Conservation (phyloP, 768 basidiomycete species). For the Melanogaster broomeanus region DNA sequence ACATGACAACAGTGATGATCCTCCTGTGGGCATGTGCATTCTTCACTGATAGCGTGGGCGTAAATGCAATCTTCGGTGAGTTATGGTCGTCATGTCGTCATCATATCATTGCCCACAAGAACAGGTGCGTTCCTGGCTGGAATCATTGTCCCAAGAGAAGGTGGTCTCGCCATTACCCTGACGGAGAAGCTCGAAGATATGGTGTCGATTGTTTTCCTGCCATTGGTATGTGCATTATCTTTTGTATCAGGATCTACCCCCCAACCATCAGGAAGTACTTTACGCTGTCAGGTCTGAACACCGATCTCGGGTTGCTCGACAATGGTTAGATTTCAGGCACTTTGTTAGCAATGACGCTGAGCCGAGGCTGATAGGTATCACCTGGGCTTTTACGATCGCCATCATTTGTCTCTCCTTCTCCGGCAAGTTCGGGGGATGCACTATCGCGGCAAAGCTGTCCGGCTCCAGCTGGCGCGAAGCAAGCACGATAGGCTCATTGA, state of each 20-base stretch:
- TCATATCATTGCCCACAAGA: background rate
- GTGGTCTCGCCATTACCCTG: conserved; percentile 82
- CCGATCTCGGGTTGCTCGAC: conserved; percentile 83
- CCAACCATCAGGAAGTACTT: conserved; percentile 66
- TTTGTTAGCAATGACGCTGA: background rate
- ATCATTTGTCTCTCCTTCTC: conserved; percentile 77
- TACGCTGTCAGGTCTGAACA: conserved; percentile 86
- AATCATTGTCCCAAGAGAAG: conserved; percentile 82
- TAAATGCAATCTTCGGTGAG: conserved; percentile 86
- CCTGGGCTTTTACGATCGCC: conserved; percentile 87
- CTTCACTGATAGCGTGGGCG: conserved; percentile 91
- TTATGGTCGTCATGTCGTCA: background rate
- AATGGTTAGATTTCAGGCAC: conserved; percentile 45
- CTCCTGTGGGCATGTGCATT: conserved; percentile 86
- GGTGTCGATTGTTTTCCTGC: conserved; percentile 87
- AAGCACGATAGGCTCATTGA: conserved; percentile 83
- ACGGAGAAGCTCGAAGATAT: conserved; percentile 97
- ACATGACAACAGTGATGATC: conserved; percentile 85
- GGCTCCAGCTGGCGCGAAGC: conserved; percentile 83
- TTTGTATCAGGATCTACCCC: background rate
- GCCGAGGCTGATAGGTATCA: conserved; percentile 48
- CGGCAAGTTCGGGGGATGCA: conserved; percentile 90
- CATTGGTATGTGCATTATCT: conserved; percentile 51
- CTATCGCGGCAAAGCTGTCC: conserved; percentile 60
- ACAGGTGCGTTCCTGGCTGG: conserved; percentile 81